Evolutionary conservation across 495 filamentous ascomycete species (phyloP).

Genomic region (Amniculicola lignicola): DNA sequence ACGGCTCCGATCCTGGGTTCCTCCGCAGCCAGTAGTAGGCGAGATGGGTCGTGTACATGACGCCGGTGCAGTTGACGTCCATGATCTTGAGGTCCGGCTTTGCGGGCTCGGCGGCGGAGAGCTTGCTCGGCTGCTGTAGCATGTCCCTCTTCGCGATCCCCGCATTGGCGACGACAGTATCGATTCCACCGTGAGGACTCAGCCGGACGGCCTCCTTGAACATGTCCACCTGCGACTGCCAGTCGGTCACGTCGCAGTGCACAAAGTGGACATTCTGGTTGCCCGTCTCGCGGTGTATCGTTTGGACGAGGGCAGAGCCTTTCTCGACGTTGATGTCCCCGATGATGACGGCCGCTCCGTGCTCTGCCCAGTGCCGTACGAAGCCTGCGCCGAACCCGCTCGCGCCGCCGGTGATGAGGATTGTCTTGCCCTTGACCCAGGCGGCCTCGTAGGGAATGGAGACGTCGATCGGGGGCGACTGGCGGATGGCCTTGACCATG

Average conservation of each 20-base stretch:
- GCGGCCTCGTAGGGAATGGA: constrained; percentile 31
- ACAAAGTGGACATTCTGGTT: constrained; percentile 50
- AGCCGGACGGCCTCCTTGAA: constrained; percentile 54
- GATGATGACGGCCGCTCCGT: constrained; percentile 36
- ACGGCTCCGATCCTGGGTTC: constrained; percentile 37
- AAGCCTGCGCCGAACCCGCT: constrained; percentile 42
- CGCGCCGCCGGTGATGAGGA: constrained; percentile 48
- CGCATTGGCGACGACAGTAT: constrained; percentile 66
- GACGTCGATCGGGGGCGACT: constrained; percentile 38
- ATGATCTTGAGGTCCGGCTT: constrained; percentile 54
- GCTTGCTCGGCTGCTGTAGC: constrained; percentile 42
- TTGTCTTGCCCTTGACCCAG: constrained; percentile 42
- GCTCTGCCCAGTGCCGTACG: constrained; percentile 35
- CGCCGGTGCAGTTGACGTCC: constrained; percentile 60
- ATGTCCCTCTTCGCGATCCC: constrained; percentile 51
- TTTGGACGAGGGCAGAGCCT: constrained; percentile 31
- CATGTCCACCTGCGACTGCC: constrained; percentile 58
- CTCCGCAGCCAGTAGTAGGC: constrained; percentile 55
- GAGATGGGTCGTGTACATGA: constrained; percentile 63
- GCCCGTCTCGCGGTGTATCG: constrained; percentile 38
- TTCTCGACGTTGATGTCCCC: constrained; percentile 39
- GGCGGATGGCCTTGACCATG: constrained; percentile 32
- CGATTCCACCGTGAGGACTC: constrained; percentile 55
- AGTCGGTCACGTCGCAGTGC: constrained; percentile 56
- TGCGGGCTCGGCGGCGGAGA: constrained; percentile 47